Base-by-base conservation (phyloP, 768 basidiomycete genomes). In the Kwoniella dejecticola region DNA sequence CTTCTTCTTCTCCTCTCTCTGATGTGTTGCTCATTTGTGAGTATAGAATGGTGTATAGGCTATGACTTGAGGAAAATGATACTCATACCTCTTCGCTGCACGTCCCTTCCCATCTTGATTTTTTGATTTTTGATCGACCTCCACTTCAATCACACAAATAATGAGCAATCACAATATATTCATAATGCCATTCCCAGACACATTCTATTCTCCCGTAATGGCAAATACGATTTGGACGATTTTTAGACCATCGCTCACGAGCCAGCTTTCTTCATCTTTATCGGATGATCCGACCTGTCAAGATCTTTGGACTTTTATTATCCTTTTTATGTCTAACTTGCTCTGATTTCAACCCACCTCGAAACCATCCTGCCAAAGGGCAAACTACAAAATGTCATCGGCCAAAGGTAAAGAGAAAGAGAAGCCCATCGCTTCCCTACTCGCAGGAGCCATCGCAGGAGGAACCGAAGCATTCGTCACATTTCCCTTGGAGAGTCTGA, bases 391-490 rank as follows among this genome's bases (percentile, higher is more conserved):
- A 21, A 61, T 61, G 60, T 36, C 60, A 19, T 1, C 60, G n/a
- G 45, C 60, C 4, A 76, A 72, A 66, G 72, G 72, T 4, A 76
- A 76, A 56, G 66, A 53, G 21, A 71, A 66, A 64, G 92, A 94
- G 76, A 90, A 90, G 68, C 89, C 92, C 0, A 36, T 88, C 6
- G 90, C 91, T 70, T 90, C 95, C 13, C 80, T 97, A 81, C 81
- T 92, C 60, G 95, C 95, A 1, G 96, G 96, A 8, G 85, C 91
- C 15, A 89, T 88, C 0, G 95, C 96, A 24, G 95, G 96, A 15
- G 92, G 88, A 7, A 83, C 96, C 59, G 94, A 97, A 82, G 91
- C 90, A 38, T 76, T 72, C 63, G 64, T 89, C 64, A 94, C 90
- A 19, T 95, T 91, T 68, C 91, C 91, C 1, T 88, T 89, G 0